Evolutionary conservation across 2,329 filamentous ascomycete genomes (phyloP).

Genomic region (Venturiaceae sp.): DNA sequence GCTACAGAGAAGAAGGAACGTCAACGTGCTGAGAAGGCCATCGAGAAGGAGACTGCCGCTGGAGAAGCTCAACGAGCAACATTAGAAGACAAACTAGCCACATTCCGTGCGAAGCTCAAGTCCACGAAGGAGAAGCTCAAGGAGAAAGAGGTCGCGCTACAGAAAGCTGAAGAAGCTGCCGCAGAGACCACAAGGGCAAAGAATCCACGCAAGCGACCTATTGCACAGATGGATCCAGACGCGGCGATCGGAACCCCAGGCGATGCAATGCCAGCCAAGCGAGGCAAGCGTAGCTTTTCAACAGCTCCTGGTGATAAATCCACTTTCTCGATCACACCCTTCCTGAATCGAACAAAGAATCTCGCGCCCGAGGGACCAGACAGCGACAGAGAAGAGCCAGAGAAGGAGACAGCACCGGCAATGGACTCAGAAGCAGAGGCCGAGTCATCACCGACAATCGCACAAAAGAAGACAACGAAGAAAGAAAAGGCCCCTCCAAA

Average conservation of each 20-base stretch:
- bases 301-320: slow-evolving; percentile 72
- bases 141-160: slow-evolving; percentile 44
- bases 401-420: slow-evolving; percentile 7
- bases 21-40: slow-evolving; percentile 41
- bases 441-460: slow-evolving; percentile 20
- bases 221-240: slow-evolving; percentile 35
- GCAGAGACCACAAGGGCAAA: slow-evolving; percentile 24
- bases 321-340: slow-evolving; percentile 86
- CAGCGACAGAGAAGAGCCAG: slow-evolving; percentile 11
- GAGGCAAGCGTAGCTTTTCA: slow-evolving; percentile 35
- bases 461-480: slow-evolving; percentile 16
- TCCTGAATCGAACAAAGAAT: slow-evolving; percentile 66
- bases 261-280: slow-evolving; percentile 25
- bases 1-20: slow-evolving; percentile 41
- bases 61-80: slow-evolving; percentile 53
- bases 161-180: slow-evolving; percentile 27
- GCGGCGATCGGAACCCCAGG: slow-evolving; percentile 40
- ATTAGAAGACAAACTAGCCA: slow-evolving; percentile 61
- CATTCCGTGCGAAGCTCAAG: slow-evolving; percentile 59
- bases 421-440: slow-evolving; percentile 14
- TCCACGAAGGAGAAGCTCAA: slow-evolving; percentile 65
- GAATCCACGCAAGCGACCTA: slow-evolving; percentile 30
- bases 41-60: slow-evolving; percentile 48
- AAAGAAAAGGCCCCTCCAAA: slow-evolving; percentile 11
- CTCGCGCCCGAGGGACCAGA: slow-evolving; percentile 36